Evolutionary conservation across 1,139 yeast species (phyloP), one percentile per base, ranked within the genome.

Genomic region (Lodderomyces beijingensis): DNA sequence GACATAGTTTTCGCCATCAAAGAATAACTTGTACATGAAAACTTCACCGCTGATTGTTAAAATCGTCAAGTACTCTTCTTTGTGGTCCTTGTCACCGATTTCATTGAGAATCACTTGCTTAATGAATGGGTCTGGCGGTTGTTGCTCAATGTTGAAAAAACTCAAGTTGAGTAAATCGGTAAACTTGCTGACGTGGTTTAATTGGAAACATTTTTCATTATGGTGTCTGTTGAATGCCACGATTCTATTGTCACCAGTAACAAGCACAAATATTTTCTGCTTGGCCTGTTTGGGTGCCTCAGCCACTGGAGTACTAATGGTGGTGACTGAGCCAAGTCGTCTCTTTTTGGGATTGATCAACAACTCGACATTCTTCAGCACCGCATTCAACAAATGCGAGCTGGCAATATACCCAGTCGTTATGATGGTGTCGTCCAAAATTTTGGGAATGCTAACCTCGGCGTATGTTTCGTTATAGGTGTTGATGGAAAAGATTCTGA

Each of bases 21-120:
- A 65, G 38, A 64, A 74, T 27, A 79, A 59, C 45, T 77, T 77
- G 52, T 87, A 87, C 41, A 83, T 62, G 28, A 77, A 62, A 1
- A 86, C 62, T 53, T 87, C 94, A 46, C 93, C 93, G 35, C 91
- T 89, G 50, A 79, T 73, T 0, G 95, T 86, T 32, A 87, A 61
- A 5, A 86, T 63, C 0, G 88, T 68, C 39, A 88, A 54, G 51
- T 77, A 79, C 44, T 85, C 89, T 22, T 62, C 63, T 30, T 59
- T 57, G 21, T 55, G 49, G 34, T 73, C 65, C 16, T 64, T 49
- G 45, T 82, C 86, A 3, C 95, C 96, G 28, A 87, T 50, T 30
- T 71, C 74, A 32, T 77, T 72, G 33, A 81, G 67, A 48, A 81
- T 70, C 3, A 82, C 71, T 53, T 84, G 91, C 48, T 81, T 83